phyloP scores from a whole-genome alignment of 176 grass and related monocot genomes.

The Lolium multiflorum region DNA sequence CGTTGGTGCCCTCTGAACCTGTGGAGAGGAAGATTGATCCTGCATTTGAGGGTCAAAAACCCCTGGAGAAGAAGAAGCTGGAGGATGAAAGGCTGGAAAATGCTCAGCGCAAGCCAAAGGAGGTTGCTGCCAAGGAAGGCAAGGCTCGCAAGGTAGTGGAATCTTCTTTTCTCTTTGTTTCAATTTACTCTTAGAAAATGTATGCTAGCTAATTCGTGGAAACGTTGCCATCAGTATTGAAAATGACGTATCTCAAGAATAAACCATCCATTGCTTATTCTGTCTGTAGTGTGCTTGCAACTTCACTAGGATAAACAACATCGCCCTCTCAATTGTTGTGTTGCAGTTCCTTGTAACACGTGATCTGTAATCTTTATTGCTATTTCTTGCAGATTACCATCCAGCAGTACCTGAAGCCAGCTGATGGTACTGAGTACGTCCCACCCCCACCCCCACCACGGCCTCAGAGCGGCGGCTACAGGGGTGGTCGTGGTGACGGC shows the following conservation, averaged over 20 bases:
- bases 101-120: conserved; percentile 4
- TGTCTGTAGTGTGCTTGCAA: no score
- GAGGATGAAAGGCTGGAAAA: conserved; percentile 49
- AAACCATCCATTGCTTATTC: not conserved
- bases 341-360: not conserved
- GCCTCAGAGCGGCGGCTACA: not conserved
- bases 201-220: no score
- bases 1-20: not conserved
- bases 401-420: conserved; percentile 24
- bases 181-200: no score
- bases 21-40: conserved; percentile 35
- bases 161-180: not conserved
- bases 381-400: conserved; percentile 36
- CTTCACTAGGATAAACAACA: no score
- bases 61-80: conserved; percentile 48
- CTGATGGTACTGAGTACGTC: not conserved
- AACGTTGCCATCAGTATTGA: no score
- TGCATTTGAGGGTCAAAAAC: conserved; percentile 27
- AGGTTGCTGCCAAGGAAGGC: conserved; percentile 1
- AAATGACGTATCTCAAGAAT: no score
- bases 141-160: conserved; percentile 21
- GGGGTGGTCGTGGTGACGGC: not conserved
- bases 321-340: not conserved
- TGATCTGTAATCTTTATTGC: conserved; percentile 8
- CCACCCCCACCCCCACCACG: not conserved